Percentiles rank a stretch among this genome's conserved stretches.
Conservation (phyloP, 2,329 filamentous ascomycete species). For the Phyllosticta ampelicida region DNA sequence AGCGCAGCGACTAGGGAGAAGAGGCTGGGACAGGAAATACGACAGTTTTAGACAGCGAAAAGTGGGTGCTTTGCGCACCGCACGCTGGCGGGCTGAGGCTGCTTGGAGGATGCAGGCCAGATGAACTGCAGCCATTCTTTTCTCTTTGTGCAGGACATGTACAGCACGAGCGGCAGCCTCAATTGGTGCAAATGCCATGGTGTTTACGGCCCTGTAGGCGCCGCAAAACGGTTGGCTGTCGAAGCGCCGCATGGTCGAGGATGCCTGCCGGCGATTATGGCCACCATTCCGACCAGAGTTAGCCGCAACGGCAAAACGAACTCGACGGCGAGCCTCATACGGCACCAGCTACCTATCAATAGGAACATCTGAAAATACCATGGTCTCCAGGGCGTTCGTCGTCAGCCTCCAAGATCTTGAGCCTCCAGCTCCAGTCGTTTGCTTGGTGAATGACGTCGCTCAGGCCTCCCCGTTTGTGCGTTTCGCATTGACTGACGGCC, state of each 20-base stretch:
- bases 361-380: no score
- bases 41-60: background rate
- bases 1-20: background rate
- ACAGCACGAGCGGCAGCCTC: background rate
- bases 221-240: slow-evolving; percentile 25
- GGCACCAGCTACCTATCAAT: background rate
- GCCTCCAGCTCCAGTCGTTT: background rate
- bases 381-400: background rate
- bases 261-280: slow-evolving; percentile 7
- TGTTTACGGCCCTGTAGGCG: slow-evolving; percentile 10
- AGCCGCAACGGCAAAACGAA: background rate
- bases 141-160: slow-evolving; percentile 3
- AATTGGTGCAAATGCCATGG: background rate
- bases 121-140: background rate
- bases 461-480: background rate
- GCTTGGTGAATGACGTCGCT: background rate
- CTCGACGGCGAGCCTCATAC: background rate
- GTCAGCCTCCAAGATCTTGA: background rate
- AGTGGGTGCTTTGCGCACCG: background rate
- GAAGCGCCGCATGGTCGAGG: slow-evolving; percentile 10
- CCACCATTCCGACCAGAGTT: background rate
- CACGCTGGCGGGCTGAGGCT: background rate
- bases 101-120: background rate
- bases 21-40: background rate
- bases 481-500: background rate